These are phyloP conservation scores for Sphaerulina populicola DNA, from an alignment of 2,329 filamentous ascomycete genomes.

Conservation along the genomic window DNA sequence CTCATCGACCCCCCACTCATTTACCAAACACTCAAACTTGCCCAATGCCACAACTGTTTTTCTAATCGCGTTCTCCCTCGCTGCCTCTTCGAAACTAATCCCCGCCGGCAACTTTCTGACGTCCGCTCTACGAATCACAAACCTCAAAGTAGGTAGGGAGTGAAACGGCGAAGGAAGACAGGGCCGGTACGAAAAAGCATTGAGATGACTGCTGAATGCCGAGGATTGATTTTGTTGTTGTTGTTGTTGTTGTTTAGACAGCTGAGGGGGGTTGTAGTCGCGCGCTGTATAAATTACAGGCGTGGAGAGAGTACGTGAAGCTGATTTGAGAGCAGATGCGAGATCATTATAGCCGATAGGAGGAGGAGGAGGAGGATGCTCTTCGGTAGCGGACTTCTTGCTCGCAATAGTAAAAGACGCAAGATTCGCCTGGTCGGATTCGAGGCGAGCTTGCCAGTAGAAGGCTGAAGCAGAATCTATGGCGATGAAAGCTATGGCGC, in stretches of 20 bases:
- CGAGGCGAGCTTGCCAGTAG: slow-evolving; percentile 46
- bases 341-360: slow-evolving; percentile 18
- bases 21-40: slow-evolving; percentile 31
- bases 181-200: slow-evolving; percentile 16
- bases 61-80: slow-evolving; percentile 30
- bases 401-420: slow-evolving; percentile 1
- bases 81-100: slow-evolving; percentile 35
- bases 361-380: background rate
- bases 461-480: slow-evolving; percentile 51
- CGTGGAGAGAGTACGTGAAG: slow-evolving; percentile 19
- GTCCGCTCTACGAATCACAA: slow-evolving; percentile 31
- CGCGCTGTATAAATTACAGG: slow-evolving; percentile 25
- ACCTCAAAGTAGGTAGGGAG: slow-evolving; percentile 23
- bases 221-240: background rate
- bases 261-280: slow-evolving; percentile 12
- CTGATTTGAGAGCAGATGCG: slow-evolving; percentile 17
- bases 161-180: slow-evolving; percentile 31
- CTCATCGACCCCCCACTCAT: slow-evolving; percentile 27
- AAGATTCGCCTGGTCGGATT: slow-evolving; percentile 29
- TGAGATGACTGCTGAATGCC: slow-evolving; percentile 1
- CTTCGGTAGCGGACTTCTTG: background rate
- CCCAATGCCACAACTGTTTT: slow-evolving; percentile 33
- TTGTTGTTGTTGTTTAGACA: slow-evolving; percentile 2
- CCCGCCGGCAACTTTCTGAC: slow-evolving; percentile 34
- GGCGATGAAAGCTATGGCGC: slow-evolving; percentile 44